phyloP scores from a whole-genome alignment of 2,329 filamentous ascomycete species.

The Achaetomium macrosporum region DNA sequence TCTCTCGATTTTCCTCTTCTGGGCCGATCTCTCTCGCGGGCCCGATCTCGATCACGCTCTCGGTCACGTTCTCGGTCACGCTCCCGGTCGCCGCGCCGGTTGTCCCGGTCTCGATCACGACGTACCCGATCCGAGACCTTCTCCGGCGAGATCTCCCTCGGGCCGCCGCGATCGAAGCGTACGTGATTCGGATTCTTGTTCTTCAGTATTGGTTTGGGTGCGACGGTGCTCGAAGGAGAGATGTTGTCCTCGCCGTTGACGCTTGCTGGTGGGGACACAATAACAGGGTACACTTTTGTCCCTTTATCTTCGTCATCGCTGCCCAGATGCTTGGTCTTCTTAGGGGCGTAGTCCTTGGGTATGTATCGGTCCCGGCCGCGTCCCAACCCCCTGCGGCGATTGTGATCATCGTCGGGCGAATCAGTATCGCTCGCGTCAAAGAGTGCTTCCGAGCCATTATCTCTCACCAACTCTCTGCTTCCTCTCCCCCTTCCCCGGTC shows the following conservation, averaged over 20 bases:
- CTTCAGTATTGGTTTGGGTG: constrained; percentile 56
- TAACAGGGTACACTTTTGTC: constrained; percentile 35
- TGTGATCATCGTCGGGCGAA: constrained; percentile 20
- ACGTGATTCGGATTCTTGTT: constrained; percentile 55
- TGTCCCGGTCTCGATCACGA: constrained; percentile 35
- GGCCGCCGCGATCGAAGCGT: constrained; percentile 44
- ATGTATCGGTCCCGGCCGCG: constrained; percentile 7
- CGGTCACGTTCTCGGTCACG: background rate
- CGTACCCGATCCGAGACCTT: constrained; percentile 25
- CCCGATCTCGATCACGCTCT: background rate
- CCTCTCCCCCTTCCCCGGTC: constrained; percentile 18
- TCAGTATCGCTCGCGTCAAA: constrained; percentile 25
- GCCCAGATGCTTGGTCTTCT: constrained; percentile 13
- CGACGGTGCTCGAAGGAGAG: constrained; percentile 32
- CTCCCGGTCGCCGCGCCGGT: constrained; percentile 16
- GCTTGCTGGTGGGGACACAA: constrained; percentile 33
- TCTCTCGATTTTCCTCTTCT: constrained; percentile 8
- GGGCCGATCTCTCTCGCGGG: constrained; percentile 23
- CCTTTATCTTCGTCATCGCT: constrained; percentile 27
- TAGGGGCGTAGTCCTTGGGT: constrained; percentile 12
- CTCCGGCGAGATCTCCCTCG: constrained; percentile 37
- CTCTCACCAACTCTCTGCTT: constrained; percentile 13
- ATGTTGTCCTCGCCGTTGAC: constrained; percentile 26
- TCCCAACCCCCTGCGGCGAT: background rate
- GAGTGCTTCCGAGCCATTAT: constrained; percentile 24